These are phyloP conservation scores for Coprinopsis cinerea DNA, from an alignment of 768 basidiomycete species.

Conservation along the genomic window DNA sequence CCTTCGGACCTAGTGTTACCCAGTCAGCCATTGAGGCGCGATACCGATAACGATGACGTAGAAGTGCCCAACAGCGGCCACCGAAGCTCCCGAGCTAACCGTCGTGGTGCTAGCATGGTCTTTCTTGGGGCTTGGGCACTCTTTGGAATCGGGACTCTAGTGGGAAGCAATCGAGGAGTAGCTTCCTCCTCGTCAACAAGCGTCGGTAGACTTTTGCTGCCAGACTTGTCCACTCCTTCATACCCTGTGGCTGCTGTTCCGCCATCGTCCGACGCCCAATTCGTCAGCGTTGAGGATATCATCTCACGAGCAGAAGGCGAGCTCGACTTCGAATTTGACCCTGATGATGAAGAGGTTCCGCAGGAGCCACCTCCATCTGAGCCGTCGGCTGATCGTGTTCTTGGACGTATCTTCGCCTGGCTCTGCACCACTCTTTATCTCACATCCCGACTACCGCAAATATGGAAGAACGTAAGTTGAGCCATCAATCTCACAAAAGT, in stretches of 20 bases:
- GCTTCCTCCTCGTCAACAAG: constrained; percentile 22
- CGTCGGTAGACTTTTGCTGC: constrained; percentile 45
- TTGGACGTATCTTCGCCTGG: constrained; percentile 95
- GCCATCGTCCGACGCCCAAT: background rate
- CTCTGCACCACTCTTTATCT: constrained; percentile 88
- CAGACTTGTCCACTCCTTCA: constrained; percentile 12
- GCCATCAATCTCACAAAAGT: background rate
- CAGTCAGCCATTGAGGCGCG: constrained; percentile 19
- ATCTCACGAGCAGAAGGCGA: background rate
- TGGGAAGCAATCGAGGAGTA: constrained; percentile 23
- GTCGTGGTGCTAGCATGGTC: constrained; percentile 70
- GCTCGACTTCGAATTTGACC: background rate
- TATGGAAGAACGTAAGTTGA: constrained; percentile 93
- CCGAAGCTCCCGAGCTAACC: constrained; percentile 58
- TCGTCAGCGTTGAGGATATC: background rate
- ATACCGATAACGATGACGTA: constrained; percentile 17
- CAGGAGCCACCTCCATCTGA: constrained; percentile 21
- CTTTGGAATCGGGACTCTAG: constrained; percentile 57
- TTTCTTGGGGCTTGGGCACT: constrained; percentile 76
- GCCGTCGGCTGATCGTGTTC: constrained; percentile 47
- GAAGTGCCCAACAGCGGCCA: constrained; percentile 18
- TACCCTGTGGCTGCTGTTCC: no score
- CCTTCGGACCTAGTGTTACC: constrained; percentile 19
- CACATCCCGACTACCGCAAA: constrained; percentile 91
- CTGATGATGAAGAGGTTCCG: constrained; percentile 10